A percentile compares a stretch with the other conserved stretches of the same genome.
These are phyloP conservation scores for Phlebiopsis flavidoalba DNA, from an alignment of 768 basidiomycete species.

Conservation along the genomic window DNA sequence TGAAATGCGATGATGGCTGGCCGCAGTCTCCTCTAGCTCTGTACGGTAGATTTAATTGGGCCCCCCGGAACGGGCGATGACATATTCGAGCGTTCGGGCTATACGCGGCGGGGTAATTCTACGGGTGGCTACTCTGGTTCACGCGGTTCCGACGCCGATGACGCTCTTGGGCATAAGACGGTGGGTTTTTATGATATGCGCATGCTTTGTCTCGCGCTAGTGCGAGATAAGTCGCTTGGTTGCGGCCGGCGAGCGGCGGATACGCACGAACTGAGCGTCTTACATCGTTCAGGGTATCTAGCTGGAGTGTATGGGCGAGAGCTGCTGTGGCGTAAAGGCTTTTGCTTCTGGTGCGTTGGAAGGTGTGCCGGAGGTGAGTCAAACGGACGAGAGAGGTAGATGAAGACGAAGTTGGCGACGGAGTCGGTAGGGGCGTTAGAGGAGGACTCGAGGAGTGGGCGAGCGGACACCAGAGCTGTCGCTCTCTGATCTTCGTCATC, in stretches of 20 bases:
- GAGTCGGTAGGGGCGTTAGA: background rate
- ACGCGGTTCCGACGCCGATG: background rate
- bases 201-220: slow-evolving; percentile 69
- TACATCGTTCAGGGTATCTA: slow-evolving; percentile 57
- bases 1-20: slow-evolving; percentile 75
- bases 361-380: slow-evolving; percentile 45
- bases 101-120: too few relatives aligned
- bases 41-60: slow-evolving; percentile 59
- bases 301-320: slow-evolving; percentile 41
- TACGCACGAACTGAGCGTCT: slow-evolving; percentile 48
- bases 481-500: background rate
- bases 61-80: slow-evolving; percentile 65
- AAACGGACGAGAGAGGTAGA: slow-evolving; percentile 34
- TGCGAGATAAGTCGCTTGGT: slow-evolving; percentile 46
- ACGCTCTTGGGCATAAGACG: slow-evolving; percentile 14
- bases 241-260: slow-evolving; percentile 47
- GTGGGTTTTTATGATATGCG: slow-evolving; percentile 27
- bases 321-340: slow-evolving; percentile 49
- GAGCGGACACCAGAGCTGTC: background rate
- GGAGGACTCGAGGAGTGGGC: background rate
- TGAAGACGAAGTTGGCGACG: slow-evolving; percentile 10
- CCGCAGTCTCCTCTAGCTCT: slow-evolving; percentile 73
- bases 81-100: too few relatives aligned
- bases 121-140: slow-evolving; percentile 71
- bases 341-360: slow-evolving; percentile 58